Base-by-base conservation (phyloP, 495 filamentous ascomycete species). In the Hypomontagnella submonticulosa region DNA sequence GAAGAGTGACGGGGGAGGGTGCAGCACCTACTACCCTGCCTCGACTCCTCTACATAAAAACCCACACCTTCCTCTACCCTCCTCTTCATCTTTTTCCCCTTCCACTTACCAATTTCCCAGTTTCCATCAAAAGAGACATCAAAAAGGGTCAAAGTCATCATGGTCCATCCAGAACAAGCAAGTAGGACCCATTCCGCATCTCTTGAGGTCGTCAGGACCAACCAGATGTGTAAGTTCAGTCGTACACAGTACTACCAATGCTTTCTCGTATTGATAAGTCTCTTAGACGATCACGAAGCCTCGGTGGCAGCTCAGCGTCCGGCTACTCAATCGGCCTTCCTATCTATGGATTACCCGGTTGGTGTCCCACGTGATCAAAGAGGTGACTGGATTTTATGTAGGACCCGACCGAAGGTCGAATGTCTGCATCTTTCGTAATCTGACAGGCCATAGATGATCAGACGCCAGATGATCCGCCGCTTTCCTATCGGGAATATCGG, bases 1-100 rank as follows among this genome's bases (percentile, higher is more conserved):
- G 10, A 36, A 32, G 20, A 13, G 27, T 40, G 58, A 40, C 33
- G 12, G 51, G 63, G 51, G 33, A 20, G 37, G 13, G 32, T 60
- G 57, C 42, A 42, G 12, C 49, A 64, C 53, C 11, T 62, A 15
- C 41, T 52, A 46, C 58, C 57, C 63, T 62, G 58, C 58, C 64
- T 67, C 34, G 51, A 61, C 43, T 62, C 48, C 53, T 62, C 53
- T 66, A 62, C 53, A 67, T 67, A 67, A 67, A 67, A 57, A 19
- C 59, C 59, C 59, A 63, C 42, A 13, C 46, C 12, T 12, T 60
- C 48, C 59, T 55, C 54, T 68, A 63, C 49, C 58, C 59, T 68
- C 58, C 59, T 68, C 51, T 53, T 68, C 54, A 12, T 59, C 16
- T 53, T 46, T 56, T 40, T 44, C 51, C 58, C 23, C 37, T 36